phyloP scores from a whole-genome alignment of 192 early-diverging fungal genomes.

The Thoreauomyces humboldtii region DNA sequence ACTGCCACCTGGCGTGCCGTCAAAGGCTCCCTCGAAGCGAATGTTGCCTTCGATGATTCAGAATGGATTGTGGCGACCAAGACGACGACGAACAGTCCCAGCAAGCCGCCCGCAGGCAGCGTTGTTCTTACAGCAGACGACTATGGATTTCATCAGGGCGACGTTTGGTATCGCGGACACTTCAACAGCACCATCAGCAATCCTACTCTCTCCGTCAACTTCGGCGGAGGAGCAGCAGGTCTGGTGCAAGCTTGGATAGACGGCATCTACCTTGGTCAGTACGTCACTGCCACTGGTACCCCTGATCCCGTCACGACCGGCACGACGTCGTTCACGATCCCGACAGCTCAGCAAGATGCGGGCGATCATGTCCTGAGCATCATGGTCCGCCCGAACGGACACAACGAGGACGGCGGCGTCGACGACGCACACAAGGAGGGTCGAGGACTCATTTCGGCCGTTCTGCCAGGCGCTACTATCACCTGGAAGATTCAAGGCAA shows the following conservation, averaged over 20 bases:
- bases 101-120: not conserved
- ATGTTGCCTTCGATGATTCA: not conserved
- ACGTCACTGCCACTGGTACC: not conserved
- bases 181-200: not conserved
- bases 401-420: not conserved
- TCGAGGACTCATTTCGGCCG: not conserved
- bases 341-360: not conserved
- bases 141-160: not conserved
- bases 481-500: conserved; percentile 3
- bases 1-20: not conserved
- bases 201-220: not conserved
- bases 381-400: not conserved
- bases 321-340: not conserved
- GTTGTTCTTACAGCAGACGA: not conserved
- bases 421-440: not conserved
- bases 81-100: not conserved
- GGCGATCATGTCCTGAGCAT: not conserved
- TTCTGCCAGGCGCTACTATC: not conserved
- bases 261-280: not conserved
- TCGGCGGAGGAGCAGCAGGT: not conserved
- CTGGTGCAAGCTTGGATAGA: not conserved
- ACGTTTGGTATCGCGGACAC: not conserved
- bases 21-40: not conserved
- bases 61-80: not conserved
- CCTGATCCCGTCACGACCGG: not conserved